Evolutionary conservation across 164 flowering plant genomes (phyloP), one percentile per base, ranked within the genome.

Genomic region (Malania oleifera): DNA sequence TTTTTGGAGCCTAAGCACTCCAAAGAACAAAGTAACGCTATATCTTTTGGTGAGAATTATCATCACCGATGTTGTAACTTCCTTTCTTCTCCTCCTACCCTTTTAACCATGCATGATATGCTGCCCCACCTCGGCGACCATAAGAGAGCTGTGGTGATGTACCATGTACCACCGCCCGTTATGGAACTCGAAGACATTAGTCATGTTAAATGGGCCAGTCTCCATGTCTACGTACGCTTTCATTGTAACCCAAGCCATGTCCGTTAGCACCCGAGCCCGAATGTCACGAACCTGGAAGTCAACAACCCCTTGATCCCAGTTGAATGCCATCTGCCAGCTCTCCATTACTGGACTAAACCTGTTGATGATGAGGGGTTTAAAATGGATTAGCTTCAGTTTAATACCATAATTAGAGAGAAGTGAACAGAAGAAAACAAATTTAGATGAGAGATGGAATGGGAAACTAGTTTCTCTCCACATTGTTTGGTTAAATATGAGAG

Each of bases 211-310:
- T 22, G 92, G 78, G 19, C 79, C 82, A 0, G 64, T 44, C 12
- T 80, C 86, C 67, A 85, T 61, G 62, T 80, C 83, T n/a, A 78
- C 57, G 52, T 72, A 81, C 12, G 86, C 69, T 79, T 82, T 82
- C 95, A 91, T 85, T 49, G 95, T 91, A 28, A 95, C 95, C 99
- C 99, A 95, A 49, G 99, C 99, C 82, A 83, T 73, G 39, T 80
- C 97, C 18, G 89, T 60, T 39, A 82, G 68, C 18, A 91, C 93
- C 35, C 97, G 75, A 25, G 79, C 82, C 46, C 83, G 69, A 17
- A 91, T 93, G 64, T 95, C 93, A 39, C 83, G 72, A 5, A 95
- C 61, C 80, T 88, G 86, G 60, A 88, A 80, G 64, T 81, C 77
- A 45, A 69, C 77, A 45, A 69, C 68, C 15, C 70, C 86, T 49